A percentile compares a stretch with the other conserved stretches of the same genome.
These are phyloP conservation scores for Plasmodium adleri DNA, from an alignment of 169 alveolate species.

Conservation along the genomic window DNA sequence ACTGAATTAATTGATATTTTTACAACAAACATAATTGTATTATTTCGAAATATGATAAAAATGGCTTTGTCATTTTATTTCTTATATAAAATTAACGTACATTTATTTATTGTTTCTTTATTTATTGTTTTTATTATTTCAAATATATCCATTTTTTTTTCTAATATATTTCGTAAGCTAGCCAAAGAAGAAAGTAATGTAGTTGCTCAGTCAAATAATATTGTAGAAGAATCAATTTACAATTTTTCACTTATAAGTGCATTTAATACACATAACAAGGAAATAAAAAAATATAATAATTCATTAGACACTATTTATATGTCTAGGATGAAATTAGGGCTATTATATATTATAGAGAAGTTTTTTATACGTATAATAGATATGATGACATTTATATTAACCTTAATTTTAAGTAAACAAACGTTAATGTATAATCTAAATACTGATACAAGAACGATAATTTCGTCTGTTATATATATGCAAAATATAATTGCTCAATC, in stretches of 20 bases:
- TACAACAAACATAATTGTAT: slow-evolving; percentile 54
- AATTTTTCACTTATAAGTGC: slow-evolving; percentile 49
- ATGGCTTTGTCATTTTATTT: slow-evolving; percentile 57
- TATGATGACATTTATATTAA: slow-evolving; percentile 31
- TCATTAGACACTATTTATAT: slow-evolving; percentile 38
- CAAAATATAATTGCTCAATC: slow-evolving; percentile 65
- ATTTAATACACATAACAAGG: slow-evolving; percentile 46
- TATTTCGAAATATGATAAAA: slow-evolving; percentile 56
- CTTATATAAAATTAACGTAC: slow-evolving; percentile 57
- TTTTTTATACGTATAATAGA: slow-evolving; percentile 40
- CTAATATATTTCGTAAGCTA: slow-evolving; percentile 38
- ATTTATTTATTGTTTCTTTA: slow-evolving; percentile 41
- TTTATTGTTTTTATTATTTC: slow-evolving; percentile 49
- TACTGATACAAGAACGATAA: slow-evolving; percentile 21
- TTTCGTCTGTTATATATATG: slow-evolving; percentile 68
- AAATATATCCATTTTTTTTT: slow-evolving; percentile 55
- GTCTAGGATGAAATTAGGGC: slow-evolving; percentile 58
- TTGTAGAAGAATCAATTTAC: slow-evolving; percentile 36
- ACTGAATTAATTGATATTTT: slow-evolving; percentile 66
- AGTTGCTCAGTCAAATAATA: slow-evolving; percentile 50
- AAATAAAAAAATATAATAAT: slow-evolving; percentile 24
- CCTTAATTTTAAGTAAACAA: slow-evolving; percentile 41
- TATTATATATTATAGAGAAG: slow-evolving; percentile 46
- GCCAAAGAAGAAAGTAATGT: slow-evolving; percentile 71
- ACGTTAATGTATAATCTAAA: slow-evolving; percentile 18